phyloP scores from a whole-genome alignment of 2,329 filamentous ascomycete species.

The Neopestalotiopsis rosae region DNA sequence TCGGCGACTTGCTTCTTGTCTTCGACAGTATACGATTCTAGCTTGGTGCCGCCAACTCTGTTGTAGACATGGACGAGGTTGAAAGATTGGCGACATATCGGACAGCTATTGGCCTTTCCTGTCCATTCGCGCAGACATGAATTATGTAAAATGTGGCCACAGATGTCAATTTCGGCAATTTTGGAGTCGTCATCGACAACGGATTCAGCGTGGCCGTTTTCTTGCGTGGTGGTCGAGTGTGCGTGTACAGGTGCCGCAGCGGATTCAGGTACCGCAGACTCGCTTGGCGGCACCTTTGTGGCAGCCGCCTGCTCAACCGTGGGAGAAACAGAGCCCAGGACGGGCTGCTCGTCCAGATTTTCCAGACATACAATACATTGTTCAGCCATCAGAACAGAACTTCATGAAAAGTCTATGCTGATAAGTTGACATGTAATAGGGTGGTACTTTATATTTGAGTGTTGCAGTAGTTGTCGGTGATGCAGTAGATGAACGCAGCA shows the following conservation, averaged over 20 bases:
- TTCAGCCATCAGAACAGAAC: slow-evolving; percentile 56
- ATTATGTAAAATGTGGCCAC: slow-evolving; percentile 91
- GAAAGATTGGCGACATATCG: slow-evolving; percentile 92
- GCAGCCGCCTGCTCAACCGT: slow-evolving; percentile 16
- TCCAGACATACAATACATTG: slow-evolving; percentile 75
- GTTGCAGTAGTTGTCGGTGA: slow-evolving; percentile 40
- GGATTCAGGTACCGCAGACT: slow-evolving; percentile 14
- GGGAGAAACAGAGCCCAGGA: slow-evolving; percentile 24
- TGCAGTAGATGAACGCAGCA: slow-evolving; percentile 28
- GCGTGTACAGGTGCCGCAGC: slow-evolving; percentile 26
- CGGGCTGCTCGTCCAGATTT: slow-evolving; percentile 49
- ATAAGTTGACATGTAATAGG: slow-evolving; percentile 41
- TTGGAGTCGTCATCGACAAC: slow-evolving; percentile 41
- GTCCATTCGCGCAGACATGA: slow-evolving; percentile 93
- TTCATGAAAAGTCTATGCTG: slow-evolving; percentile 36
- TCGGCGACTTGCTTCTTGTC: slow-evolving; percentile 91
- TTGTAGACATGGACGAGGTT: slow-evolving; percentile 87
- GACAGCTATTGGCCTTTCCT: slow-evolving; percentile 95
- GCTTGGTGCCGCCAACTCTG: slow-evolving; percentile 73
- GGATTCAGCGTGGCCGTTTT: slow-evolving; percentile 7
- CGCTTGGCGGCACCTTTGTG: slow-evolving; percentile 8
- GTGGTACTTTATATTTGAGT: slow-evolving; percentile 39
- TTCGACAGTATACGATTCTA: slow-evolving; percentile 70
- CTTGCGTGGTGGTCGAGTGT: slow-evolving; percentile 28
- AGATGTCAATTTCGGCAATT: slow-evolving; percentile 71